Percentiles rank a stretch among this genome's conserved stretches.
These are phyloP conservation scores for Conticribra guillardii DNA, from an alignment of 108 stramenopile species.

Conservation along the genomic window DNA sequence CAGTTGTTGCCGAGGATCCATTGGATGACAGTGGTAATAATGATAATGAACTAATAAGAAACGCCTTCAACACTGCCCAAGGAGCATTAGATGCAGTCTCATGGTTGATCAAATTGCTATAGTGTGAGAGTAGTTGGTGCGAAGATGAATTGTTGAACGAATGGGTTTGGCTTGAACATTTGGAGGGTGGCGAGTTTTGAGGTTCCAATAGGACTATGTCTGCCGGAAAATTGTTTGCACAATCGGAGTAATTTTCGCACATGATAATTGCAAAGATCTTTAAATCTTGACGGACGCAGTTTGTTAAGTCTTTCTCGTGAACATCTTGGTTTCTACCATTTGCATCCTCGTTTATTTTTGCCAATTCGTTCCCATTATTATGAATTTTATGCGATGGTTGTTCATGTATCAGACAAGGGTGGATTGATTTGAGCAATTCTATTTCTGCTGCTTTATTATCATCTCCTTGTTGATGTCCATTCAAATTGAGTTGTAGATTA, in stretches of 20 bases:
- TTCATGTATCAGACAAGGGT: background rate
- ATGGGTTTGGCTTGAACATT: background rate
- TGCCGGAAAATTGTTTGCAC: slow-evolving; percentile 23
- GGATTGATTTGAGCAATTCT: background rate
- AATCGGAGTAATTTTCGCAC: background rate
- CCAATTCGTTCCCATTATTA: background rate
- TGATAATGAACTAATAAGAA: slow-evolving; percentile 44
- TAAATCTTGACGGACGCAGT: background rate
- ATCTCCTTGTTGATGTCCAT: background rate
- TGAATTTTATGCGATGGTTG: background rate
- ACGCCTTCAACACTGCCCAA: slow-evolving; percentile 64
- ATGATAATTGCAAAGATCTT: background rate
- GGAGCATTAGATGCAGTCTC: slow-evolving; percentile 48
- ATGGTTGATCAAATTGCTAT: slow-evolving; percentile 49
- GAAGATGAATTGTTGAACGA: background rate
- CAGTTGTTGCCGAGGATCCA: slow-evolving; percentile 1
- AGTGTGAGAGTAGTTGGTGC: slow-evolving; percentile 22
- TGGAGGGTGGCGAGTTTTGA: background rate
- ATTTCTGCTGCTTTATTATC: background rate
- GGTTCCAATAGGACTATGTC: slow-evolving; percentile 54
- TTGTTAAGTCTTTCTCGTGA: background rate
- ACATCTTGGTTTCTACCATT: background rate
- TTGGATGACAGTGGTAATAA: background rate
- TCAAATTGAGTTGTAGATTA: background rate
- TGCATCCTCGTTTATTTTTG: background rate